Conservation (phyloP, 257 asterid genomes). For the Nicotiana attenuata region DNA sequence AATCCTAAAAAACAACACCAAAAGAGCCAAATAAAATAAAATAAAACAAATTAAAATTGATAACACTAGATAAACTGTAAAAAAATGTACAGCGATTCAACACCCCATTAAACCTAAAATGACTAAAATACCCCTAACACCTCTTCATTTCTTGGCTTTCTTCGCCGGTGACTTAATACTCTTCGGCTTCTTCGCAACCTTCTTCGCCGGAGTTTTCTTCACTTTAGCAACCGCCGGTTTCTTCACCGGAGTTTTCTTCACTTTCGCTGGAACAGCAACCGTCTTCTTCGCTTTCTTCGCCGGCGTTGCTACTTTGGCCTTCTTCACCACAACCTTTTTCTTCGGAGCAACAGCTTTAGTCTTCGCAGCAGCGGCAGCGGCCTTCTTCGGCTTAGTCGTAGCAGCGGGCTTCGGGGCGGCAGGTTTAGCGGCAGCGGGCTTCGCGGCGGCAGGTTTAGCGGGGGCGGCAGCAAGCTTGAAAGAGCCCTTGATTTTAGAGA, state of each 20-base stretch:
- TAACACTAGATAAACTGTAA: too few species aligned
- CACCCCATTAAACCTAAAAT: too few species aligned
- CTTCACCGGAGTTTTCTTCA: slow-evolving; percentile 18
- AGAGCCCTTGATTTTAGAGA: slow-evolving; percentile 46
- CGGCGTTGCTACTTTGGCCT: slow-evolving; percentile 14
- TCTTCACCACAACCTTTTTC: slow-evolving; percentile 4
- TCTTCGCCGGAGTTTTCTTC: slow-evolving; percentile 8
- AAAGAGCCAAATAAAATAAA: too few species aligned
- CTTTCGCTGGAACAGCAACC: not conserved
- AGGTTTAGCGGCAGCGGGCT: slow-evolving; percentile 2
- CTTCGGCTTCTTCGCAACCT: slow-evolving; percentile 11
- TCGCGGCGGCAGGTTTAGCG: slow-evolving; percentile 16
- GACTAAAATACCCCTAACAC: too few species aligned
- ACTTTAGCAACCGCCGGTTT: slow-evolving; percentile 2
- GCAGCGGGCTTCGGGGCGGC: not conserved
- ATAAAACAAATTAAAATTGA: too few species aligned
- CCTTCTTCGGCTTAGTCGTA: slow-evolving; percentile 24
- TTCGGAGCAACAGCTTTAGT: slow-evolving; percentile 19
- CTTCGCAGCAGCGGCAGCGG: slow-evolving; percentile 7
- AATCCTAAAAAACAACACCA: too few species aligned
- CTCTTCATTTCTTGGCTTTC: slow-evolving; percentile 6
- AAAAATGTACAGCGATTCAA: too few species aligned
- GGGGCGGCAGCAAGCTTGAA: slow-evolving; percentile 32
- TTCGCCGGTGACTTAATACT: not conserved
- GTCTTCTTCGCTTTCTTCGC: slow-evolving; percentile 22